Base-by-base conservation (phyloP, 2,329 filamentous ascomycete genomes). In the Monosporascus sp. region DNA sequence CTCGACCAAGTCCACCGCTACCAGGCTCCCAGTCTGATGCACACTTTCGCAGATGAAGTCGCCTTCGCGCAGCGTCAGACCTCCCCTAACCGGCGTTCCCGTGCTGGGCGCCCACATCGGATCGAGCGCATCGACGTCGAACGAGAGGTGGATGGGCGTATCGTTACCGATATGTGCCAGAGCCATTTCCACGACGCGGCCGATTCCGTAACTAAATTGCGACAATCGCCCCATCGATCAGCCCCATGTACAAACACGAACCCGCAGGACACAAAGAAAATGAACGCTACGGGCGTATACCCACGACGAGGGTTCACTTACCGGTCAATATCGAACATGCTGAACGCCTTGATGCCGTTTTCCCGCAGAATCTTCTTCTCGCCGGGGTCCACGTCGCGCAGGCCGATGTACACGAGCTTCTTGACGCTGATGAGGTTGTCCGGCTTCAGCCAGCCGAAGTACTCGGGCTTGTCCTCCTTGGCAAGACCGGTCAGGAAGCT, bases 261-360 rank as follows among this genome's bases (percentile, higher is more conserved):
- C 9, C 11, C 31, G 31, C 31, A 35, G 31, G 31, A 14, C 31
- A 14, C 31, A 5, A 35, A 14, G 31, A 35, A 35, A 35, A 35
- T 35, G 31, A 35, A 35, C 31, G 9, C 31, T 35, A 14, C 9
- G 11, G 31, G 31, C 31, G 9, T 35, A 14, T 14, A 35, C 5
- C 31, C 31, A 35, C 9, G 31, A 35, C 31, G 31, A 35, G 31
- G 9, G 31, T 22, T 8, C 48, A 68, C 80, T 64, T 76, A 90
- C 88, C 83, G 81, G 72, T 99, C 94, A 70, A 99, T 88, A 68
- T 99, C 94, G 69, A 96, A 94, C 94, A 99, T 99, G 75, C 88
- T 93, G 67, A 97, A 99, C 4, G 93, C 93, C 78, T 90, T 93
- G 77, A 99, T 94, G 43, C 88, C 87, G 66, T 97, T 78, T 60